Base-by-base conservation (phyloP, 2,329 filamentous ascomycete species). In the Phyllosticta citrichinensis region DNA sequence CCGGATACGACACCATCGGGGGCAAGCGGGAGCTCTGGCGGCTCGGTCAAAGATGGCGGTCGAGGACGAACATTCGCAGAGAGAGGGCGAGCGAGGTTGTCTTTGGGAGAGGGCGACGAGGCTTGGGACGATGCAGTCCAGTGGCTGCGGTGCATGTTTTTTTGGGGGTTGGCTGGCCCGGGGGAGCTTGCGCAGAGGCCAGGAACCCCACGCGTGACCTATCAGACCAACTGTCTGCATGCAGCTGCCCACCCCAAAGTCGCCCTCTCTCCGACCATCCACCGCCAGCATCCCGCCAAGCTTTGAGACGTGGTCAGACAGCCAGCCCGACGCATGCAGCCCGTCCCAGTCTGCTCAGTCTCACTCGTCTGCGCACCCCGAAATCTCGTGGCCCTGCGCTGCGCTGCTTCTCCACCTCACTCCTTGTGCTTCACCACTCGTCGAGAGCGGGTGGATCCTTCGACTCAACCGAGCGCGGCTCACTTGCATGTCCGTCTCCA, bases 1-100 rank as follows among this genome's bases (percentile, higher is more conserved):
- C 82, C 68, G 81, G 79, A 74, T 85, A 83, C 71, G 84, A 86
- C 72, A 87, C 83, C 83, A 87, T 87, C 68, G 17, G 17, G 55
- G 50, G 20, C 20, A 19, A 53, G 40, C 40, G n/a, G 40, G 40
- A 47, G 40, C 40, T 47, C 40, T 5, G 17, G 17, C n/a, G 40
- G 40, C 40, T 47, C 40, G 40, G 40, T 47, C 40, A 47, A 8
- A n/a, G n/a, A 47, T n/a, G 17, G 52, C 52, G 14, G 52, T 17
- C 52, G 52, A 57, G 14, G 54, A 52, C 51, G 55, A 30, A 25
- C 50, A 50, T 54, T 22, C 22, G 17, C 20, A 47, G 52, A 14
- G 14, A 25, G 52, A 53, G 27, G n/a, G 24, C 20, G 50, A 40
- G n/a, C 11, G 17, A 5, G 50, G 25, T 35, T 19, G 19, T 40